These are phyloP conservation scores for Elsinoe batatas DNA, from an alignment of 2,329 filamentous ascomycete genomes.

Conservation along the genomic window DNA sequence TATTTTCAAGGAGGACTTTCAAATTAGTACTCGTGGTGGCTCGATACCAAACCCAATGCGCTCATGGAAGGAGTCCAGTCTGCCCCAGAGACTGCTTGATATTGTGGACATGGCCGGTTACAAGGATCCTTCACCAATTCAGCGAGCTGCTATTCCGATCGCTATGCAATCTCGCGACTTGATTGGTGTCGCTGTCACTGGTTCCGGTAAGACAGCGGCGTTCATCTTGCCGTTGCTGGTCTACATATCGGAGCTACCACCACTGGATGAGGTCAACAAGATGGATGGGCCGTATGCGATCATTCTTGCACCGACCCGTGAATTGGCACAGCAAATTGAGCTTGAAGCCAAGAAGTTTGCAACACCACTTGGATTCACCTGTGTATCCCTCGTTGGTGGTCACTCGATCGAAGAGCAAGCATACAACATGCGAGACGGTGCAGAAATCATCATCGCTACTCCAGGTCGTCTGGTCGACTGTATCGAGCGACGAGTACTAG, in stretches of 20 bases:
- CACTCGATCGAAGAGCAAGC: constrained; percentile 91
- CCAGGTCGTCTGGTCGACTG: constrained; percentile 95
- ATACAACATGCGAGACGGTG: constrained; percentile 79
- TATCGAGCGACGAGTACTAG: constrained; percentile 83
- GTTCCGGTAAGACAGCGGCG: constrained; percentile 95
- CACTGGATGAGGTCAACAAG: constrained; percentile 73
- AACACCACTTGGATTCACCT: constrained; percentile 78
- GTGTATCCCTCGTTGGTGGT: constrained; percentile 95
- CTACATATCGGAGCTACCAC: constrained; percentile 85
- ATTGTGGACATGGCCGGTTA: constrained; percentile 83
- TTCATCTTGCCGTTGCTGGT: constrained; percentile 87
- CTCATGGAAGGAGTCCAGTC: constrained; percentile 73
- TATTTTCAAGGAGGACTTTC: constrained; percentile 99
- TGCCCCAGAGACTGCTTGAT: constrained; percentile 68
- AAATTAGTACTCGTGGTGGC: constrained; percentile 88
- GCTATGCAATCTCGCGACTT: constrained; percentile 85
- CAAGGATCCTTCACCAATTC: constrained; percentile 81
- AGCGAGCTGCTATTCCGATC: constrained; percentile 90
- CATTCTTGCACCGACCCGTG: constrained; percentile 89
- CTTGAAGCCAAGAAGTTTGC: constrained; percentile 90
- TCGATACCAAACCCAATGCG: constrained; percentile 93
- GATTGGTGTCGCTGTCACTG: constrained; percentile 96
- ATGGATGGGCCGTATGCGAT: constrained; percentile 97
- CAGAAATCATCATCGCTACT: constrained; percentile 97
- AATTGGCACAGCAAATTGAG: constrained; percentile 96